Base-by-base conservation (phyloP, 176 grass and related monocot species). In the Aegilops bicornis region DNA sequence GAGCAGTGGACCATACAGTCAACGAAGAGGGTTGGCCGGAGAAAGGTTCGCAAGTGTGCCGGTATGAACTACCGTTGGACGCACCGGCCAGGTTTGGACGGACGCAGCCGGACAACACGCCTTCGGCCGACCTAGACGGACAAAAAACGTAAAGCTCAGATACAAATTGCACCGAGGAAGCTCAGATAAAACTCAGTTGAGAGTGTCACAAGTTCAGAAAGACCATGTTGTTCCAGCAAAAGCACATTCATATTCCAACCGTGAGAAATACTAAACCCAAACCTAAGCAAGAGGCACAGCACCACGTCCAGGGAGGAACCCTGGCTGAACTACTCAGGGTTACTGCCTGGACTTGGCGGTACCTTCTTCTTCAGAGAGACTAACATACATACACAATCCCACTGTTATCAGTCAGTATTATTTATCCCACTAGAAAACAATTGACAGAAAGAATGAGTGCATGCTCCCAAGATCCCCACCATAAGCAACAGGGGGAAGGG, bases 371-470 rank as follows among this genome's bases (percentile, higher is more conserved):
- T 36, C 66, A 70, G 48, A 74, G 12, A 32, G 11, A 22, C 52
- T 10, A 16, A 25, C n/a, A 76, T 69, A 75, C 75, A 76, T 62
- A 76, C 76, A 87, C 2, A 4, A 83, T 27, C 12, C 10, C 56
- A 64, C 19, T 47, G 25, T 68, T 68, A 84, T 4, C 79, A 80
- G 33, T 73, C 43, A 68, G 59, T 80, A 75, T 79, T 60, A 87
- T 76, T 69, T 60, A 60, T 50, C 68, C 79, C 27, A 6, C 82
- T 87, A 80, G 66, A 45, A 85, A 89, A 79, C 65, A 47, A 78
- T 69, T 62, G 76, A 69, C 85, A 63, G 7, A 87, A 80, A 71
- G 69, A 87, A 91, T 74, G 89, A 87, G 83, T 84, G 76, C 76
- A 69, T 62, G 42, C 62, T 84, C 76, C 61, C 37, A 70, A 79